A percentile compares a stretch with the other conserved stretches of the same genome.
Conservation (phyloP, 139 green algal genomes). For the Pycnococcus provasolii region DNA sequence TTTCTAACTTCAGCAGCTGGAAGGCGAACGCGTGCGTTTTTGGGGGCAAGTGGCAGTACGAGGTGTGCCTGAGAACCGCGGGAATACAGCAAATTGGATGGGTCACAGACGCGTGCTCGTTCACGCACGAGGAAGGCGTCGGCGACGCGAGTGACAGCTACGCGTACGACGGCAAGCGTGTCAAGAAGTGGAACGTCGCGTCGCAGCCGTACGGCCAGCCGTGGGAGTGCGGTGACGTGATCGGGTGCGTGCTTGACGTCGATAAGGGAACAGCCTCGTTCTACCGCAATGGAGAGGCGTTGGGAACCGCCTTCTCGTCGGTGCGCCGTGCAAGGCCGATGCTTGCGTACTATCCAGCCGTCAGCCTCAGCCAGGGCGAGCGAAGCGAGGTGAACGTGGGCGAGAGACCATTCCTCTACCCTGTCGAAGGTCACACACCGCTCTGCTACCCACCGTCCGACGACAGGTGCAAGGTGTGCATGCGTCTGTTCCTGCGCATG, state of each 20-base stretch:
- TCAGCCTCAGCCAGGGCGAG: constrained; percentile 67
- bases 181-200: constrained; percentile 69
- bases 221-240: constrained; percentile 68
- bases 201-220: constrained; percentile 60
- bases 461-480: not conserved
- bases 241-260: constrained; percentile 74
- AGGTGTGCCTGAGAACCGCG: constrained; percentile 57
- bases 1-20: constrained; percentile 59
- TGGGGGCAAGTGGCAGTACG: constrained; percentile 74
- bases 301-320: constrained; percentile 67
- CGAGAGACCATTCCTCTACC: constrained; percentile 53
- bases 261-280: constrained; percentile 51
- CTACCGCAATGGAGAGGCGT: constrained; percentile 68
- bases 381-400: constrained; percentile 71
- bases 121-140: constrained; percentile 84
- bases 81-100: constrained; percentile 85
- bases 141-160: constrained; percentile 75
- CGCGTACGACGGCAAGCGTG: constrained; percentile 69
- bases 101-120: constrained; percentile 64
- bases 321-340: constrained; percentile 38
- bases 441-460: constrained; percentile 40
- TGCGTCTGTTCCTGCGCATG: too few species aligned
- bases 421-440: constrained; percentile 53
- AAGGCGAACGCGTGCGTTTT: constrained; percentile 59
- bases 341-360: constrained; percentile 70